phyloP scores from a whole-genome alignment of 1,284 basidiomycete species.

The Puccinia triticina region DNA sequence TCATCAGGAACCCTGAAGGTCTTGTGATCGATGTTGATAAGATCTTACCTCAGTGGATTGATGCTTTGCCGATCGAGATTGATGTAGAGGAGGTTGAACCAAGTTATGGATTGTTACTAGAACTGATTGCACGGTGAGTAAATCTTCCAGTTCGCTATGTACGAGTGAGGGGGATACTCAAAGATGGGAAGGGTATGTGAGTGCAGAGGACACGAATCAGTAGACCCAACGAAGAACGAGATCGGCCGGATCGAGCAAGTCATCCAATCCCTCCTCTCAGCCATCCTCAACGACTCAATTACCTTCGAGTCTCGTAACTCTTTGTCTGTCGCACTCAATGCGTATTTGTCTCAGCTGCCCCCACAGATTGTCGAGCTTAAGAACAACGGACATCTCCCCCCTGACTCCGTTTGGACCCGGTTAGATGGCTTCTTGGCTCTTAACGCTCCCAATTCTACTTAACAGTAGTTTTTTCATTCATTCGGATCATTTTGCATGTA shows the following conservation, averaged over 20 bases:
- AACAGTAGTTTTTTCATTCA: neutral
- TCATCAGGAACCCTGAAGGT: constrained; percentile 36
- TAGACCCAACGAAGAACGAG: constrained; percentile 23
- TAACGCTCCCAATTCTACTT: neutral
- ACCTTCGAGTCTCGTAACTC: constrained; percentile 8
- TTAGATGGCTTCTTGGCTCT: neutral
- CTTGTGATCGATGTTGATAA: constrained; percentile 34
- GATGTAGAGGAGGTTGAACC: constrained; percentile 47
- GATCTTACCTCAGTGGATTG: constrained; percentile 43
- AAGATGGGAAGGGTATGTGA: neutral
- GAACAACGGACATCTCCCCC: neutral
- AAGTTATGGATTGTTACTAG: constrained; percentile 39
- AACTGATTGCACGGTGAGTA: constrained; percentile 43
- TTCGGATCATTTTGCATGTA: too few relatives aligned
- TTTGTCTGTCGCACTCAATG: constrained; percentile 1
- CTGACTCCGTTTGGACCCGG: neutral
- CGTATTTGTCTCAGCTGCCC: constrained; percentile 14
- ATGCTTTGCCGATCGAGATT: constrained; percentile 43
- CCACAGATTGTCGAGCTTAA: constrained; percentile 1
- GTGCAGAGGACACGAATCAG: constrained; percentile 17
- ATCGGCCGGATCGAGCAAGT: constrained; percentile 28
- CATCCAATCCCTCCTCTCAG: neutral
- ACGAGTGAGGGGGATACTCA: neutral
- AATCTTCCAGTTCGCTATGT: neutral
- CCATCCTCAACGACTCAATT: constrained; percentile 11